Base-by-base conservation (phyloP, 1,139 yeast species). In the Fermentozyma sake region DNA sequence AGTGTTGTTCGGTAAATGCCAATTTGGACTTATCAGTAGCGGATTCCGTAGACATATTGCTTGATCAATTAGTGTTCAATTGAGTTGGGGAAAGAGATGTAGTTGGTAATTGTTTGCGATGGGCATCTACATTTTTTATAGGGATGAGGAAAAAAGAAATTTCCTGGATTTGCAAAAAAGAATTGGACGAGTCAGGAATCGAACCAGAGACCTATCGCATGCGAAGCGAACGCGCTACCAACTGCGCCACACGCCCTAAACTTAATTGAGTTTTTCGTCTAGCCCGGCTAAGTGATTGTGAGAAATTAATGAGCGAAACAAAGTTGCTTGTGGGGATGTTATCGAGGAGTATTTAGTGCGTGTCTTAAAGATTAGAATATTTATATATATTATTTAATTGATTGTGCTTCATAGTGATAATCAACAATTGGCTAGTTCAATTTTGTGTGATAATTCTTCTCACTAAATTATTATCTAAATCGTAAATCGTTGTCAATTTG, bases 211-310 rank as follows among this genome's bases (percentile, higher is more conserved):
- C 84, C 85, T 78, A 74, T 75, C 80, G 75, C 84, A 76, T 77
- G 85, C 84, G 74, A 78, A 76, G 84, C 76, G 79, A 75, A 74
- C 84, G 84, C 85, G 84, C 84, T 78, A 78, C 85, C 85, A 76
- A 77, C 85, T 78, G 72, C 84, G 85, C 85, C 84, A 78, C 83
- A 77, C 83, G 84, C 85, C 85, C 85, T 14, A 38, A 50, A 23
- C 38, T 18, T 7, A 5, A 9, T 19, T 6, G 12, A 10, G 6
- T 19, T 19, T 3, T 9, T n/a, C n/a, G n/a, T n/a, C n/a, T n/a
- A n/a, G n/a, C n/a, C n/a, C n/a, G n/a, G n/a, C n/a, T n/a, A n/a
- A n/a, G n/a, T n/a, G n/a, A n/a, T n/a, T n/a, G n/a, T n/a, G n/a
- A n/a, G n/a, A n/a, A n/a, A n/a, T n/a, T n/a, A n/a, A n/a, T n/a